Percentiles rank a stretch among this genome's conserved stretches.
These are phyloP conservation scores for Echria macrotheca DNA, from an alignment of 495 filamentous ascomycete species.

Conservation along the genomic window DNA sequence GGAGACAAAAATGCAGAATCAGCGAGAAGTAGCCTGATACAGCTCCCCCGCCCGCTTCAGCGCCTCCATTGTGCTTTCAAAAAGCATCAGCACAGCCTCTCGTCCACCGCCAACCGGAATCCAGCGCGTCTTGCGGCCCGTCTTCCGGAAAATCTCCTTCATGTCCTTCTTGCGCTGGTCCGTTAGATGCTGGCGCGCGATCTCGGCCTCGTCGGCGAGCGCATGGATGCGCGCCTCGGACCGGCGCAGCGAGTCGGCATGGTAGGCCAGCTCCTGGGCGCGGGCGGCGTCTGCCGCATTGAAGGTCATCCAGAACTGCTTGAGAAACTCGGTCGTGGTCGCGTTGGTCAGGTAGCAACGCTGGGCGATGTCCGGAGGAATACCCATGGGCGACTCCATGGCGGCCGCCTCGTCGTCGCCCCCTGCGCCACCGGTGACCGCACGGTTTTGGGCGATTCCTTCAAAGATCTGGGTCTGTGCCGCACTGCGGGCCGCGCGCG, in stretches of 20 bases:
- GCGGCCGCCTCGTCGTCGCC: constrained; percentile 26
- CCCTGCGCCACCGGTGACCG: constrained; percentile 27
- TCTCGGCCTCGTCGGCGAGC: constrained; percentile 74
- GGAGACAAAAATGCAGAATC: no score
- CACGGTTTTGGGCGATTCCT: constrained; percentile 45
- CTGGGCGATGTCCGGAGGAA: constrained; percentile 63
- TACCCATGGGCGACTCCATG: constrained; percentile 47
- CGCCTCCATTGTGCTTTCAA: constrained; percentile 63
- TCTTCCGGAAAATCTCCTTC: constrained; percentile 58
- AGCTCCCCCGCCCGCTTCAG: constrained; percentile 57
- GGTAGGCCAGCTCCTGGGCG: constrained; percentile 65
- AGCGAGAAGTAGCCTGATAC: no score
- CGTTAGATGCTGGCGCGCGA: constrained; percentile 54
- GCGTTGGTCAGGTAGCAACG: constrained; percentile 79
- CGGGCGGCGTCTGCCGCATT: constrained; percentile 70
- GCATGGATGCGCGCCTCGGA: constrained; percentile 75
- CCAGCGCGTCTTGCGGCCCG: constrained; percentile 61
- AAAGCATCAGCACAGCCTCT: constrained; percentile 66
- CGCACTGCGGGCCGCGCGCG: constrained; percentile 45
- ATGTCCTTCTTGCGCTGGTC: constrained; percentile 66
- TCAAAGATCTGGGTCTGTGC: constrained; percentile 55
- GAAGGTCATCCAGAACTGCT: constrained; percentile 90
- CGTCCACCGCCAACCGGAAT: constrained; percentile 67
- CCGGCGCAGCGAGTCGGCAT: constrained; percentile 71
- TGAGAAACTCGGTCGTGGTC: constrained; percentile 89